Evolutionary conservation across 2,329 filamentous ascomycete species (phyloP), one percentile per base, ranked within the genome.

Genomic region (Penicillium sp.): DNA sequence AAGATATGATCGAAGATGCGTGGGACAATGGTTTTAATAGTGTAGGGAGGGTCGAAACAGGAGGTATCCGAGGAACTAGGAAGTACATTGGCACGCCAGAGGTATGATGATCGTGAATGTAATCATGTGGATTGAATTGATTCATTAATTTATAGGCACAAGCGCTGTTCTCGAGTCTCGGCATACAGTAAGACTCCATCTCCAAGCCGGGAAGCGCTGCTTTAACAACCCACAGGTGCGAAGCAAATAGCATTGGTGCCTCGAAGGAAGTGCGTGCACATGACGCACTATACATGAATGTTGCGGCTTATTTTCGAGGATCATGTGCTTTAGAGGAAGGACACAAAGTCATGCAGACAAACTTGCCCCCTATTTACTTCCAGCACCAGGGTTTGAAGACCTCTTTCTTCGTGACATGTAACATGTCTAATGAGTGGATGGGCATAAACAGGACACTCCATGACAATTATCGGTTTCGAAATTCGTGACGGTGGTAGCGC

Each of bases 1-100:
- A 97, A 64, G 85, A 95, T 48, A 74, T 83, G 60, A 95, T 97
- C 58, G 91, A 97, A 67, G 71, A 74, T n/a, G 91, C 89, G 0
- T 97, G 91, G 91, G 87, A 95, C 61, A 77, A 76, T 63, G 89
- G 87, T 0, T 88, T 93, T 64, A 91, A 94, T 60, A 65, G 78
- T 3, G 76, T 81, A 38, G 88, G 86, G 3, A 79, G 87, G 31
- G 64, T 80, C 2, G 88, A 97, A 68, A 96, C 90, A 0, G 91
- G 91, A 2, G 88, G 89, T 1, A 86, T 97, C 55, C 81, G 75
- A 55, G 84, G 84, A n/a, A 95, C 90, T 0, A 81, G 93, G 52
- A 97, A 96, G 67, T 97, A 91, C 63, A 97, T 97, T 59, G 91
- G 90, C 15, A 96, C 91, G 1, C 83, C 88, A 8, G 91, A 97